A percentile compares a stretch with the other conserved stretches of the same genome.
These are phyloP conservation scores for Saccharomycopsis crataegensis DNA, from an alignment of 1,139 yeast genomes.

Conservation along the genomic window DNA sequence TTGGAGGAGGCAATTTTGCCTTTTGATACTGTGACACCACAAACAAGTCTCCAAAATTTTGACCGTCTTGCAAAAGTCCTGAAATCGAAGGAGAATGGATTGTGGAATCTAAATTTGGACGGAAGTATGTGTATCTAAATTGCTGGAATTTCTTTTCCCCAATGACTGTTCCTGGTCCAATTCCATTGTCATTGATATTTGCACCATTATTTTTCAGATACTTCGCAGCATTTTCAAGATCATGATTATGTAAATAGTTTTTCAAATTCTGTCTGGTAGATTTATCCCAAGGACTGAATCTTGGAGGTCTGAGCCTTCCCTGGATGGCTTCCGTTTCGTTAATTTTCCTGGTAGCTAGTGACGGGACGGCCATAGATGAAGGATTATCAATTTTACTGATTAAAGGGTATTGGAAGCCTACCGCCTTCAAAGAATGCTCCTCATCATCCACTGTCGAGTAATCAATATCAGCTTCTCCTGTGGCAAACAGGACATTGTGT, in stretches of 20 bases:
- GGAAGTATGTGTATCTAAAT: slow-evolving; percentile 78
- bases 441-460: slow-evolving; percentile 12
- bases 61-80: slow-evolving; percentile 60
- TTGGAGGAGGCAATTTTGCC: slow-evolving; percentile 10
- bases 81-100: slow-evolving; percentile 86
- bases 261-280: slow-evolving; percentile 10
- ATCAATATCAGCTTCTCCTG: slow-evolving; percentile 10
- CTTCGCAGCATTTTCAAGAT: neutral
- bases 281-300: slow-evolving; percentile 69
- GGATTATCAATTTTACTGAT: slow-evolving; percentile 26
- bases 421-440: slow-evolving; percentile 19
- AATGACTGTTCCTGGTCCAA: neutral
- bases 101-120: slow-evolving; percentile 84
- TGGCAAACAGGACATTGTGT: slow-evolving; percentile 16
- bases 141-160: slow-evolving; percentile 26
- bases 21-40: slow-evolving; percentile 31
- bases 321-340: slow-evolving; percentile 59
- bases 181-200: neutral
- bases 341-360: slow-evolving; percentile 36
- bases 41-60: slow-evolving; percentile 43
- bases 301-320: slow-evolving; percentile 68
- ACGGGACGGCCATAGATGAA: slow-evolving; percentile 20
- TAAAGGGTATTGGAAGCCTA: slow-evolving; percentile 29
- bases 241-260: slow-evolving; percentile 12
- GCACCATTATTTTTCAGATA: neutral